Conservation (phyloP, 495 filamentous ascomycete genomes). For the Glutinoglossum americanum region DNA sequence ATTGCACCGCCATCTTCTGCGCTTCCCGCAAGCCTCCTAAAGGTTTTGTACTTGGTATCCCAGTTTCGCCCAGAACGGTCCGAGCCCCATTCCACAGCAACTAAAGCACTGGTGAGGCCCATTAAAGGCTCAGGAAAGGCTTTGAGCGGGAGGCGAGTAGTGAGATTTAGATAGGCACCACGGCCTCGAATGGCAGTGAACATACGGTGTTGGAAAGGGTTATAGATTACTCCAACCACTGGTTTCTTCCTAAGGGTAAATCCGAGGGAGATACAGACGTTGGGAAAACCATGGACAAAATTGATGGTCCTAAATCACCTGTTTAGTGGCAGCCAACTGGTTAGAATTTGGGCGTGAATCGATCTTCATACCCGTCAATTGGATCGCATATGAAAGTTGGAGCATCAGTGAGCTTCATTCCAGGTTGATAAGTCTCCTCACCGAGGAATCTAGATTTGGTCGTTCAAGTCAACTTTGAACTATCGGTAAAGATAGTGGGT, state of each 20-base stretch:
- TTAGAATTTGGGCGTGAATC: background rate
- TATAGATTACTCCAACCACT: slow-evolving; percentile 63
- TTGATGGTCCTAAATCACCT: slow-evolving; percentile 21
- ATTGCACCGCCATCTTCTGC: slow-evolving; percentile 54
- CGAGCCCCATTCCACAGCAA: slow-evolving; percentile 60
- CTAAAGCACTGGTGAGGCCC: slow-evolving; percentile 37
- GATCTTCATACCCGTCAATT: slow-evolving; percentile 55
- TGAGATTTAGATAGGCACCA: slow-evolving; percentile 39
- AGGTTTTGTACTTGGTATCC: slow-evolving; percentile 47
- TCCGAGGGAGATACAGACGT: slow-evolving; percentile 65
- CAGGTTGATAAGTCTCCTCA: slow-evolving; percentile 58
- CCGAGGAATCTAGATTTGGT: slow-evolving; percentile 36
- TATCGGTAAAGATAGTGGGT: background rate
- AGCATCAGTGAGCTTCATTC: slow-evolving; percentile 34
- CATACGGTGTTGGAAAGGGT: slow-evolving; percentile 47
- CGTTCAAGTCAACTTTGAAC: background rate
- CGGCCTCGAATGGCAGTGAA: slow-evolving; percentile 49
- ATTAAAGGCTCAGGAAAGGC: slow-evolving; percentile 27
- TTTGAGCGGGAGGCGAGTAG: slow-evolving; percentile 33
- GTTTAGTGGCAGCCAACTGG: background rate
- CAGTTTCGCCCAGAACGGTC: slow-evolving; percentile 57
- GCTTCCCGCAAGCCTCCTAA: slow-evolving; percentile 37
- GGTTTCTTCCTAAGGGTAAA: slow-evolving; percentile 41
- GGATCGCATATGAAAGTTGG: slow-evolving; percentile 83
- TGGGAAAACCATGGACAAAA: slow-evolving; percentile 65